Evolutionary conservation across 179 eudicot genomes (phyloP).

Genomic region (Patellifolia procumbens): DNA sequence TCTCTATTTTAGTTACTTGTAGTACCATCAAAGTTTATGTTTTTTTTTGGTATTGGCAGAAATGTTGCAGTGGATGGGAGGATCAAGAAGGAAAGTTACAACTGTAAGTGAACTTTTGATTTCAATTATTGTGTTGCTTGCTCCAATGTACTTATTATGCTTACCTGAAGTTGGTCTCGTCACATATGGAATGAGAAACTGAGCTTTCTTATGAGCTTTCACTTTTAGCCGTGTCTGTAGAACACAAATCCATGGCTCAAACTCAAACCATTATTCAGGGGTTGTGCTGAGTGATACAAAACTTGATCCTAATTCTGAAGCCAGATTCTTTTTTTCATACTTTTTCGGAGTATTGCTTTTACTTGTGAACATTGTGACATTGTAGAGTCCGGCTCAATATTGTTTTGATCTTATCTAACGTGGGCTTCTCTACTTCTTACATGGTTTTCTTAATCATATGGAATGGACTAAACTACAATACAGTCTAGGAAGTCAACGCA

Average conservation of each 20-base stretch:
- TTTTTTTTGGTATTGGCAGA: background rate
- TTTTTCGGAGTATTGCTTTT: background rate
- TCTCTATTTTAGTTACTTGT: background rate
- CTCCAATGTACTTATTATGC: background rate
- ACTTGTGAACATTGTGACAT: background rate
- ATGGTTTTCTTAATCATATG: conserved; percentile 18
- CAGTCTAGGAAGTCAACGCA: conserved; percentile 83
- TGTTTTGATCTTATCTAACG: conserved; percentile 17
- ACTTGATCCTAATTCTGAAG: background rate
- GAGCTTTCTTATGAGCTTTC: background rate
- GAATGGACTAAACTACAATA: conserved; percentile 34
- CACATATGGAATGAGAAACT: background rate
- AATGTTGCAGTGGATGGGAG: conserved; percentile 97
- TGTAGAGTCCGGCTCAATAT: background rate
- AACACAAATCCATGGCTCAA: background rate
- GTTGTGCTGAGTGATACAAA: background rate
- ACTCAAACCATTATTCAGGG: background rate
- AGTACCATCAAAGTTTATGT: background rate
- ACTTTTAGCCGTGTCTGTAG: background rate
- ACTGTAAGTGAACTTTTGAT: conserved; percentile 48
- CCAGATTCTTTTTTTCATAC: background rate
- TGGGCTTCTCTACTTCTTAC: conserved; percentile 22
- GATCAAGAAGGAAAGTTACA: conserved; percentile 78
- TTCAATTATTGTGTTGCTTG: conserved; percentile 2
- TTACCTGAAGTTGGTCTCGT: background rate